Evolutionary conservation across 495 filamentous ascomycete genomes (phyloP).

Genomic region (Lentithecium fluviatile): DNA sequence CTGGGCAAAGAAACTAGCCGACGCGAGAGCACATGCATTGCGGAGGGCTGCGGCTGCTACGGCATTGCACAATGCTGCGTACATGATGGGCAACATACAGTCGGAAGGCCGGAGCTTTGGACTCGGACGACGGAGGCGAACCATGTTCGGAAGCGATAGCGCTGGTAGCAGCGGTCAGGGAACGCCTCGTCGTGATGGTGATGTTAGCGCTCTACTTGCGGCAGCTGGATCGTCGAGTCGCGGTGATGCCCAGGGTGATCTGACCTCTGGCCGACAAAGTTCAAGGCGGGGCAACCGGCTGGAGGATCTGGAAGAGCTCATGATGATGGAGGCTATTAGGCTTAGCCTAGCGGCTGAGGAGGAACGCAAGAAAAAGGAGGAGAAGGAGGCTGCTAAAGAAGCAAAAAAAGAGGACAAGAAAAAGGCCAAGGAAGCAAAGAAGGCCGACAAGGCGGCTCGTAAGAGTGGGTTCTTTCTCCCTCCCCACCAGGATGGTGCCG

Average conservation of each 20-base stretch:
- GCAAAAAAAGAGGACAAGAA: conserved; percentile 79
- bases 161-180: conserved; percentile 41
- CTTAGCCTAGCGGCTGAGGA: conserved; percentile 87
- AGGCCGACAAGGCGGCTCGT: conserved; percentile 69
- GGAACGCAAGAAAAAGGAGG: conserved; percentile 75
- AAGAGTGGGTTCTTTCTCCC: conserved; percentile 44
- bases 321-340: conserved; percentile 96
- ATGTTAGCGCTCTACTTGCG: conserved; percentile 31
- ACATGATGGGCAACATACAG: conserved; percentile 71
- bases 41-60: conserved; percentile 90
- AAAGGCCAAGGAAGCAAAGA: conserved; percentile 72
- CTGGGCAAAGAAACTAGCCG: conserved; percentile 85
- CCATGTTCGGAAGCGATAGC: conserved; percentile 43
- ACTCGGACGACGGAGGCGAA: conserved; percentile 42
- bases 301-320: conserved; percentile 93
- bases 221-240: conserved; percentile 27
- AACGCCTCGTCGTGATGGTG: conserved; percentile 38
- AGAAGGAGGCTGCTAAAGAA: conserved; percentile 77
- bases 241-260: conserved; percentile 46
- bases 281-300: conserved; percentile 62
- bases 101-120: conserved; percentile 51
- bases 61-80: conserved; percentile 91
- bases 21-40: conserved; percentile 78
- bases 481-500: conserved; percentile 3
- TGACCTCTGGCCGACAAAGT: conserved; percentile 54